A percentile compares a stretch with the other conserved stretches of the same genome.
phyloP scores from a whole-genome alignment of 805 yeast species.

The Nakazawaea holstii region DNA sequence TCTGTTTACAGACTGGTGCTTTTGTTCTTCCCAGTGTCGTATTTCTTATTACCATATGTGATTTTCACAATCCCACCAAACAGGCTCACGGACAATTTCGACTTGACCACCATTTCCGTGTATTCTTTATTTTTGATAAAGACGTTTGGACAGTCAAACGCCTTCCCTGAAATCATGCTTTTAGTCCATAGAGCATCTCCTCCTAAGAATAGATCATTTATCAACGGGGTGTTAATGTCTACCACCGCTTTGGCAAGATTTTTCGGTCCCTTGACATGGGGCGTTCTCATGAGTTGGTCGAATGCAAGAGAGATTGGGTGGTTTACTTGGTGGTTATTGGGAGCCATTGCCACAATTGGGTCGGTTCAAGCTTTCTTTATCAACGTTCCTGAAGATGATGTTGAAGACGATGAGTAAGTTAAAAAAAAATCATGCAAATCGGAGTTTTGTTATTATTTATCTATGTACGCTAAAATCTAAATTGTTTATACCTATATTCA shows the following conservation, averaged over 20 bases:
- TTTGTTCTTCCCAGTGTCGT: slow-evolving; percentile 38
- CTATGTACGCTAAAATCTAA: not conserved
- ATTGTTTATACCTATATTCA: not conserved
- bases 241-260: slow-evolving; percentile 51
- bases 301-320: slow-evolving; percentile 9
- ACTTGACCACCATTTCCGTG: slow-evolving; percentile 4
- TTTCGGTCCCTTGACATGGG: slow-evolving; percentile 54
- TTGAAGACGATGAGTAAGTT: slow-evolving; percentile 3
- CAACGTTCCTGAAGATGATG: slow-evolving; percentile 3
- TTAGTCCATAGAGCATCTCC: slow-evolving; percentile 51
- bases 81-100: not conserved
- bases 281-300: slow-evolving; percentile 21
- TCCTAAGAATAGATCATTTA: slow-evolving; percentile 49
- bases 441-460: too few relatives aligned
- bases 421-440: not conserved
- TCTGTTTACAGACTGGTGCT: slow-evolving; percentile 34
- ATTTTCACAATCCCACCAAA: slow-evolving; percentile 32
- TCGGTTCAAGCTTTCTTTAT: slow-evolving; percentile 8
- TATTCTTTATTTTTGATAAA: slow-evolving; percentile 26
- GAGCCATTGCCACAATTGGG: slow-evolving; percentile 3
- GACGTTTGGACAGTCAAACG: slow-evolving; percentile 34
- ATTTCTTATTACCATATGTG: slow-evolving; percentile 41
- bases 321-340: slow-evolving; percentile 14
- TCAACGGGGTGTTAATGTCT: slow-evolving; percentile 54
- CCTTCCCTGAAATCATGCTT: slow-evolving; percentile 47